A percentile compares a stretch with the other conserved stretches of the same genome.
These are phyloP conservation scores for Phytophthora hybrid DNA, from an alignment of 352 stramenopile genomes.

Conservation along the genomic window DNA sequence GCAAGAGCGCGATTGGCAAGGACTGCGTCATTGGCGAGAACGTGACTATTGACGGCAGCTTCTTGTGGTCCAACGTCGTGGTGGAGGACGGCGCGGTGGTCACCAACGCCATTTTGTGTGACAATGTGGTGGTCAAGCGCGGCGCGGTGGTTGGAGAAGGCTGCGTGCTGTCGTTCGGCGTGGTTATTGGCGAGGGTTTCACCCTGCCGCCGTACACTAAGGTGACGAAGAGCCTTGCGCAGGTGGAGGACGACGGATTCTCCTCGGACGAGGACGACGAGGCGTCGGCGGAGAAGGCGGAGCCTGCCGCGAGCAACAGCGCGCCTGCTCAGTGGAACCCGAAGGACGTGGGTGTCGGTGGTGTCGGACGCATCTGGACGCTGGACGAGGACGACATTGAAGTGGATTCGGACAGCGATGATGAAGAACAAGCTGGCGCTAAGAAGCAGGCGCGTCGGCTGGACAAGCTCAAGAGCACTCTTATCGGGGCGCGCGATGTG, in stretches of 20 bases:
- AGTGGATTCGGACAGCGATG: constrained; percentile 72
- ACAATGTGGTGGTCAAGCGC: constrained; percentile 78
- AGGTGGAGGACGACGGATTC: constrained; percentile 79
- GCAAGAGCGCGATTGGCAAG: constrained; percentile 73
- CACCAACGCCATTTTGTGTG: constrained; percentile 85
- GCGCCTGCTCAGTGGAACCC: constrained; percentile 60
- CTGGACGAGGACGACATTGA: constrained; percentile 87
- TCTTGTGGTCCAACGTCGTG: constrained; percentile 86
- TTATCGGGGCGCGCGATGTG: constrained; percentile 75
- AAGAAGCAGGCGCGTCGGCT: constrained; percentile 50
- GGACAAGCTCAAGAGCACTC: constrained; percentile 73
- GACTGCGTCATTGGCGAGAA: constrained; percentile 80
- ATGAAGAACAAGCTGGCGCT: constrained; percentile 42
- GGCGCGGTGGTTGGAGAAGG: constrained; percentile 78
- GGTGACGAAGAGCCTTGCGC: constrained; percentile 67
- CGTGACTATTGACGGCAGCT: constrained; percentile 74
- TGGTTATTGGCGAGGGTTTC: constrained; percentile 85
- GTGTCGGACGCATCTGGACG: constrained; percentile 83
- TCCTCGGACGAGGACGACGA: constrained; percentile 70
- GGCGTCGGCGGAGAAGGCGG: constrained; percentile 20
- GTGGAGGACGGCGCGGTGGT: constrained; percentile 83
- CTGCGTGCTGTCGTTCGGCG: constrained; percentile 82
- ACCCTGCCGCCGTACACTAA: constrained; percentile 77
- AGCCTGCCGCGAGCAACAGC: constrained; percentile 1
- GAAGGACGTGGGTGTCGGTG: constrained; percentile 71